phyloP scores from a whole-genome alignment of 805 yeast species.

The Kodamaea jinghongensis region DNA sequence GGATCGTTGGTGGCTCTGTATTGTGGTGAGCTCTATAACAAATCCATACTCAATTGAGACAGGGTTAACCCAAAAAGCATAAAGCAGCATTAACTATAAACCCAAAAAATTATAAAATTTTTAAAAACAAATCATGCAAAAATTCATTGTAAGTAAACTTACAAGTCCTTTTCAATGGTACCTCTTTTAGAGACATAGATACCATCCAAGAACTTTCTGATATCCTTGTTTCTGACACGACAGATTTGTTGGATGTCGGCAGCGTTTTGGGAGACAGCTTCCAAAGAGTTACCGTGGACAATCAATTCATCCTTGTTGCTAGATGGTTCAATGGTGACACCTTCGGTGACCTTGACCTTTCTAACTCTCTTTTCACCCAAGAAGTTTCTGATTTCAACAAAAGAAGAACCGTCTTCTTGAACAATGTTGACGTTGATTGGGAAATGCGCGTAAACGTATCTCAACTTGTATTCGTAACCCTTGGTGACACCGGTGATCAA shows the following conservation, averaged over 20 bases:
- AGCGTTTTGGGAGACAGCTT: slow-evolving; percentile 96
- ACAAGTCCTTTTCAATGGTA: slow-evolving; percentile 66
- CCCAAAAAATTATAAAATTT: slow-evolving; percentile 13
- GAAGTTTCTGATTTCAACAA: slow-evolving; percentile 97
- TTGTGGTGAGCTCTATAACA: slow-evolving; percentile 41
- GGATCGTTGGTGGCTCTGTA: slow-evolving; percentile 50
- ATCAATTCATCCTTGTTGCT: slow-evolving; percentile 89
- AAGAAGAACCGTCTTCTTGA: slow-evolving; percentile 69
- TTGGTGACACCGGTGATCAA: slow-evolving; percentile 97
- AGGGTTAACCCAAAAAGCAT: slow-evolving; percentile 17
- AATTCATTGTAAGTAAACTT: slow-evolving; percentile 14
- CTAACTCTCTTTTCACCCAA: slow-evolving; percentile 99
- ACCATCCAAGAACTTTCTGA: slow-evolving; percentile 99
- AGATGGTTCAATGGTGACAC: slow-evolving; percentile 83
- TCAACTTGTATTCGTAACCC: slow-evolving; percentile 99
- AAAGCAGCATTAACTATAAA: slow-evolving; percentile 28
- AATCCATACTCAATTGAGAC: slow-evolving; percentile 22
- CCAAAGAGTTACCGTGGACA: slow-evolving; percentile 92
- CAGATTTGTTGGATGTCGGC: slow-evolving; percentile 98
- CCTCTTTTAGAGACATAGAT: slow-evolving; percentile 98
- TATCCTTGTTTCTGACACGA: slow-evolving; percentile 99
- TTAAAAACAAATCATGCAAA: slow-evolving; percentile 8
- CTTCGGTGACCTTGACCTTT: slow-evolving; percentile 79
- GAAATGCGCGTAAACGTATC: slow-evolving; percentile 99
- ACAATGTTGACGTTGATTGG: slow-evolving; percentile 96